Conservation (phyloP, 768 basidiomycete genomes). For the Lyophyllum atratum region DNA sequence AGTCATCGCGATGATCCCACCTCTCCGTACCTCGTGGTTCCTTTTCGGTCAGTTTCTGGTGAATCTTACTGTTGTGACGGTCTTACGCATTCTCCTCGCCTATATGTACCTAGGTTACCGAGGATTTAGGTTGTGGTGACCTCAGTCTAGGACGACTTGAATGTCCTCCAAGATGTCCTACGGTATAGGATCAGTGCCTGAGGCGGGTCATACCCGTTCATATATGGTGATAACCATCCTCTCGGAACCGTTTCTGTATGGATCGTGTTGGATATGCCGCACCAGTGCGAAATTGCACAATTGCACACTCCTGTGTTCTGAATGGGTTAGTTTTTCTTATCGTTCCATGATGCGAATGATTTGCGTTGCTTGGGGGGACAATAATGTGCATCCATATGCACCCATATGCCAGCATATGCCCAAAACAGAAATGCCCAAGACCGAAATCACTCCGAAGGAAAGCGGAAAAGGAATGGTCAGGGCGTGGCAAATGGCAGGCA, state of each 20-base stretch:
- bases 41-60: background rate
- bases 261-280: background rate
- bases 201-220: background rate
- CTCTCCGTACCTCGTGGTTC: background rate
- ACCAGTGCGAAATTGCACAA: background rate
- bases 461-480: background rate
- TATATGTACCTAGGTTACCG: too few relatives aligned
- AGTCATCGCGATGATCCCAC: conserved; percentile 4
- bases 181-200: background rate
- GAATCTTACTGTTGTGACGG: too few relatives aligned
- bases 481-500: background rate
- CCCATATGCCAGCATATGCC: background rate
- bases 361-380: background rate
- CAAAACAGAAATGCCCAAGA: background rate
- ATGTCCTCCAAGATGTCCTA: too few relatives aligned
- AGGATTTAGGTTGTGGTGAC: too few relatives aligned
- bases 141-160: background rate
- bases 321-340: background rate
- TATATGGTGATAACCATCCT: background rate
- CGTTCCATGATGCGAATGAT: background rate
- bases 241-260: background rate
- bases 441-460: background rate
- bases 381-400: background rate
- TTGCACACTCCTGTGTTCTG: background rate
- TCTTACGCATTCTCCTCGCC: too few relatives aligned